A percentile compares a stretch with the other conserved stretches of the same genome.
Conservation (phyloP, 2,329 filamentous ascomycete species). For the Fusarium nurragi region DNA sequence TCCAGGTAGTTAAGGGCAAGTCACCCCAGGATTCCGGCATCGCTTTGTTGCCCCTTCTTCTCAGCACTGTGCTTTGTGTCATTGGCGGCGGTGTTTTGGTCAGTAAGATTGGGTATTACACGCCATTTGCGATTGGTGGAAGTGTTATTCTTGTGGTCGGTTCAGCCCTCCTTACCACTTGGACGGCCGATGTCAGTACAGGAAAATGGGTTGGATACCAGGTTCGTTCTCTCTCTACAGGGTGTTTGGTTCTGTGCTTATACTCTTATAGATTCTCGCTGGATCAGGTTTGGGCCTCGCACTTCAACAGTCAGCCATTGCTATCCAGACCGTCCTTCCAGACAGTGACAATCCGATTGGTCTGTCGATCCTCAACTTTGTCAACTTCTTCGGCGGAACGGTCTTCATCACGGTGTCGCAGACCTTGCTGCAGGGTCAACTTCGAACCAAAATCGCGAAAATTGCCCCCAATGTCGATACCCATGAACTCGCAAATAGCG, state of each 20-base stretch:
- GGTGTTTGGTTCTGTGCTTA: not conserved
- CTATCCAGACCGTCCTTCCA: constrained; percentile 6
- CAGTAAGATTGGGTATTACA: constrained; percentile 2
- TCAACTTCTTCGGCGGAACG: constrained; percentile 9
- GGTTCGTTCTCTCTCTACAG: not conserved
- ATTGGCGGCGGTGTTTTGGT: constrained; percentile 19
- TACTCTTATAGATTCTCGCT: not conserved
- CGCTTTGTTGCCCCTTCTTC: not conserved
- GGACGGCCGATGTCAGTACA: not conserved
- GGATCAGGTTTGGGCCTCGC: constrained; percentile 15
- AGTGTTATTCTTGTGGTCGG: constrained; percentile 2
- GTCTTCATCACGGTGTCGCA: constrained; percentile 22
- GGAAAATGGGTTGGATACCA: constrained; percentile 20
- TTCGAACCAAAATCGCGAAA: not conserved
- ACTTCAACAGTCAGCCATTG: constrained; percentile 16
- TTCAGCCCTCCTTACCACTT: constrained; percentile 1
- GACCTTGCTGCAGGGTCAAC: constrained; percentile 1
- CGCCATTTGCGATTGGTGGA: constrained; percentile 12
- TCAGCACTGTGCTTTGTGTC: constrained; percentile 15
- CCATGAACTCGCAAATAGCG: constrained; percentile 1
- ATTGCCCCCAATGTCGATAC: not conserved
- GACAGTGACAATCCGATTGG: constrained; percentile 13
- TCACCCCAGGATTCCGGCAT: constrained; percentile 7
- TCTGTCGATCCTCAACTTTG: constrained; percentile 15
- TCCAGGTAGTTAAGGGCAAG: constrained; percentile 19